Conservation (phyloP, 225 moss, liverwort and hornwort genomes). For the Asterella californica region DNA sequence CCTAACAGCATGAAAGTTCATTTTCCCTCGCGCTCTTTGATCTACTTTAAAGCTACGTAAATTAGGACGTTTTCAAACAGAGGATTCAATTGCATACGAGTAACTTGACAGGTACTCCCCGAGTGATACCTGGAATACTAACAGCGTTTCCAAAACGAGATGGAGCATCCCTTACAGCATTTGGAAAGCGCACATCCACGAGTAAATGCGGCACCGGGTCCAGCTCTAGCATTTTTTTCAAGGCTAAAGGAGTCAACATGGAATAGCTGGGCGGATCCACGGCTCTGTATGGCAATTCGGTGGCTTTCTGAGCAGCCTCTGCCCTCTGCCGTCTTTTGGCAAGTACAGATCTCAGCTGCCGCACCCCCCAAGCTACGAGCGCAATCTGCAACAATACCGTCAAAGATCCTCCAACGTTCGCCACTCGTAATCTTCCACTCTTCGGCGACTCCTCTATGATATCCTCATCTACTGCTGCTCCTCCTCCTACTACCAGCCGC, state of each 20-base stretch:
- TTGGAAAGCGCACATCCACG: conserved; percentile 71
- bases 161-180: conserved; percentile 43
- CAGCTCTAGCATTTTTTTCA: conserved; percentile 70
- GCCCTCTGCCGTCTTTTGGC: conserved; percentile 54
- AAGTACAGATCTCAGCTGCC: conserved; percentile 78
- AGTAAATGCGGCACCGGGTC: conserved; percentile 61
- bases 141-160: conserved; percentile 48
- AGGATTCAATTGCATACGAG: background rate
- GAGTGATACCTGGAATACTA: conserved; percentile 10
- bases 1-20: no score
- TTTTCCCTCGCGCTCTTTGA: no score
- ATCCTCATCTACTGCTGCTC: background rate
- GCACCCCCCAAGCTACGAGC: conserved; percentile 77
- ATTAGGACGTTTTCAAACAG: no score
- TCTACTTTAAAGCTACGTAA: no score
- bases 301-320: conserved; percentile 35
- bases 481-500: background rate
- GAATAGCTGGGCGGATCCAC: conserved; percentile 69
- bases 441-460: conserved; percentile 20
- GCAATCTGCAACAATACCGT: conserved; percentile 88
- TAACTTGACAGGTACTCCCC: background rate
- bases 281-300: conserved; percentile 44
- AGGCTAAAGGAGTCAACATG: conserved; percentile 59
- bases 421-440: conserved; percentile 34
- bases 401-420: conserved; percentile 81